Evolutionary conservation across 2,329 filamentous ascomycete genomes (phyloP), one percentile per base, ranked within the genome.

Genomic region (Grosmannia clavigera): DNA sequence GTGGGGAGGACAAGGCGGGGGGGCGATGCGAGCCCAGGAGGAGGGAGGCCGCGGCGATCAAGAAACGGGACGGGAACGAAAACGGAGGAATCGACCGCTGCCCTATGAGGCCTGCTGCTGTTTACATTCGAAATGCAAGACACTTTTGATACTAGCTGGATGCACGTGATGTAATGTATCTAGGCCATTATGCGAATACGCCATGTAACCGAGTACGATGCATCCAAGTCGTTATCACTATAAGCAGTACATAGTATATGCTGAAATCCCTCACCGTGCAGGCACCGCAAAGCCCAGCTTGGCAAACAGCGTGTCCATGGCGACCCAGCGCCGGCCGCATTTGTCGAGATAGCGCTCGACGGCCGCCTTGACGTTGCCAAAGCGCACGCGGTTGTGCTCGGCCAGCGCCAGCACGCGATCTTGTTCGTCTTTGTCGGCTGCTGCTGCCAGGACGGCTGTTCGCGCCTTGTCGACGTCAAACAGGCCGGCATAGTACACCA

Each of bases 381-480:
- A 97, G 63, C 90, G 79, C 48, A 80, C 78, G 61, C 89, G 81
- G 72, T 99, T 99, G 71, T 91, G 85, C 69, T 92, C 88, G 3
- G 85, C 90, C 60, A 96, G 76, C 2, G 84, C 84, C 27, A 81
- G 70, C 12, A 96, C 70, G 72, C 82, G 85, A 61, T 87, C 85
- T 62, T 78, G 81, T 68, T 83, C 80, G 64, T 84, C 81, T 63
- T 83, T 76, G 1, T 71, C 74, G 16, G 65, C 68, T 16, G 64
- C 63, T 53, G 66, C 68, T 9, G 50, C 55, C 16, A 12, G 9
- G 5, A 25, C 59, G 5, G 50, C 59, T 54, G 67, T 68, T 64
- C 83, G 82, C 16, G 87, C 87, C 74, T 89, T 90, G 63, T 97
- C 92, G 3, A 95, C 87, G 72, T 99, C 92, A 78, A 91, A 99